Conservation (phyloP, 2,329 filamentous ascomycete species). For the Raffaelea ambrosiae region DNA sequence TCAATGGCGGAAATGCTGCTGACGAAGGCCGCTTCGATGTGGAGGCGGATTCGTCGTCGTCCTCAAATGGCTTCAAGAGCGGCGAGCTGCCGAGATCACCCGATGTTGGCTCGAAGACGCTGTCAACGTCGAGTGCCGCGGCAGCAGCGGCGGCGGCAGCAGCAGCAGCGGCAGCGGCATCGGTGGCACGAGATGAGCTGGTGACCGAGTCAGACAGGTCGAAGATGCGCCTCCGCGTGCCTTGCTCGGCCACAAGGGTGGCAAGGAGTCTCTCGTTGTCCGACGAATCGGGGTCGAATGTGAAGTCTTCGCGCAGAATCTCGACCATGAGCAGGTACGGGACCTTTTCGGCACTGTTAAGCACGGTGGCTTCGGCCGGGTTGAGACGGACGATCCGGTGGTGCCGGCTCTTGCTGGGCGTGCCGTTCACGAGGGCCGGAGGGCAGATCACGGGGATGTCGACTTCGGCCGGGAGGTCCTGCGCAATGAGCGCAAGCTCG, state of each 20-base stretch:
- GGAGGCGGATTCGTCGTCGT: constrained; percentile 24
- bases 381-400: constrained; percentile 78
- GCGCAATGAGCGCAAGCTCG: constrained; percentile 70
- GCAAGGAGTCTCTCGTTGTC: constrained; percentile 62
- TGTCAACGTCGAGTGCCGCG: constrained; percentile 48
- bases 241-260: constrained; percentile 48
- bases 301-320: constrained; percentile 72
- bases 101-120: constrained; percentile 74
- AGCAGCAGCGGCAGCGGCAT: constrained; percentile 4
- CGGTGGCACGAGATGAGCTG: constrained; percentile 3
- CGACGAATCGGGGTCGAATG: constrained; percentile 65
- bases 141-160: constrained; percentile 26
- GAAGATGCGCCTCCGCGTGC: constrained; percentile 52
- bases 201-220: constrained; percentile 59
- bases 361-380: constrained; percentile 72
- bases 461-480: constrained; percentile 74
- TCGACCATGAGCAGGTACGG: constrained; percentile 81
- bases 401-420: constrained; percentile 66
- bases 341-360: constrained; percentile 82
- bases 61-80: constrained; percentile 51
- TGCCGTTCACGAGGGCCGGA: constrained; percentile 62
- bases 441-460: constrained; percentile 78
- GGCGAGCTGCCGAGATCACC: constrained; percentile 71
- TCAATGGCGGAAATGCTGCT: constrained; percentile 2
- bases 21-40: not conserved